Conservation (phyloP, 1,284 basidiomycete genomes). For the Apiotrichum sp. region DNA sequence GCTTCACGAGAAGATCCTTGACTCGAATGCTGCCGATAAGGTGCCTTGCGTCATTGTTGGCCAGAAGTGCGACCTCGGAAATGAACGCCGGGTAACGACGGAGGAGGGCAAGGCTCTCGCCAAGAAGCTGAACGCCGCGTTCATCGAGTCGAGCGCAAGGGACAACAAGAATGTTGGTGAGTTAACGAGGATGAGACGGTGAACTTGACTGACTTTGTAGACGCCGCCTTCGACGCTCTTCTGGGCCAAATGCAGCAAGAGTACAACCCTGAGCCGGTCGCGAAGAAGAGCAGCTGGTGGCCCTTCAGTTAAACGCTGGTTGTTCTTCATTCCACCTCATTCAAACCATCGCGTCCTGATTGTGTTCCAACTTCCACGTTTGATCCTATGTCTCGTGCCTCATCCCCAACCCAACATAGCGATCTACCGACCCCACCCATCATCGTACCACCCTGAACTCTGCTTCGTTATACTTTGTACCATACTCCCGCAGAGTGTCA, state of each 20-base stretch:
- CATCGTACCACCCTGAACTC: neutral
- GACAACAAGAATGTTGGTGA: constrained; percentile 80
- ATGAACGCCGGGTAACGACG: constrained; percentile 59
- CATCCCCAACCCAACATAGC: too few relatives aligned
- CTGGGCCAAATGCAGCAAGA: constrained; percentile 64
- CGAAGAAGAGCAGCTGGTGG: constrained; percentile 44
- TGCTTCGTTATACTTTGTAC: constrained; percentile 4
- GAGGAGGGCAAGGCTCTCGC: constrained; percentile 73
- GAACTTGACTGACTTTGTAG: constrained; percentile 47
- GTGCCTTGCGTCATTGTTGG: constrained; percentile 96
- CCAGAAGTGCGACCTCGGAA: constrained; percentile 79
- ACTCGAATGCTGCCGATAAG: constrained; percentile 81
- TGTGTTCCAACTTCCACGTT: neutral
- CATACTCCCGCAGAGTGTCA: neutral
- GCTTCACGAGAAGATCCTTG: constrained; percentile 94
- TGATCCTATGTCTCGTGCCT: neutral
- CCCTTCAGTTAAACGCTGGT: constrained; percentile 6
- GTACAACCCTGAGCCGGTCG: constrained; percentile 46
- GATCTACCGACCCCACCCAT: neutral
- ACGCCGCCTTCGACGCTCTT: constrained; percentile 80
- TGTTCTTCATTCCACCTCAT: too few relatives aligned
- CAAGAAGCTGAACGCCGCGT: constrained; percentile 64
- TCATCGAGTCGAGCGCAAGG: constrained; percentile 84
- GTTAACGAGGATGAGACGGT: constrained; percentile 43
- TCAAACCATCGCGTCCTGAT: neutral